Percentiles rank a stretch among this genome's conserved stretches.
Conservation (phyloP, 352 stramenopile genomes). For the Discostella stelligera region DNA sequence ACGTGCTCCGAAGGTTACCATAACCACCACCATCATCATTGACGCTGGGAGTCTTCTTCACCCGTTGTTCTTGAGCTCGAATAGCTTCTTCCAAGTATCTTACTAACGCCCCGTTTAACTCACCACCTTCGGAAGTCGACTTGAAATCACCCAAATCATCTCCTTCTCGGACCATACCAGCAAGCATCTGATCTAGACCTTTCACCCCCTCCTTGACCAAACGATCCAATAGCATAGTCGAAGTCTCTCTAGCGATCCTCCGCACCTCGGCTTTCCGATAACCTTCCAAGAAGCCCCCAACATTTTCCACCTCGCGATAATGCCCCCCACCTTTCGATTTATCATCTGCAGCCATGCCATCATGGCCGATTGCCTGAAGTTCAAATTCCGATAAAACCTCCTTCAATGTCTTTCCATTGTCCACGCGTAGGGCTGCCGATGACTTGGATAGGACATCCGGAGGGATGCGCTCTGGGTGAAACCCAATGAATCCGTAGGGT, state of each 20-base stretch:
- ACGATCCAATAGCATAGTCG: conserved; percentile 73
- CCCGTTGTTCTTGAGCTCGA: conserved; percentile 71
- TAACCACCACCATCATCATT: neutral
- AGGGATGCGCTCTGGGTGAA: conserved; percentile 69
- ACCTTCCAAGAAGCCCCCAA: conserved; percentile 75
- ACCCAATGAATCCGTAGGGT: conserved; percentile 64
- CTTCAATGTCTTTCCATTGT: conserved; percentile 58
- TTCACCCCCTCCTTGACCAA: conserved; percentile 70
- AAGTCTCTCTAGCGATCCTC: conserved; percentile 68
- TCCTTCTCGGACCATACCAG: conserved; percentile 60
- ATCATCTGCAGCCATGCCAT: conserved; percentile 75
- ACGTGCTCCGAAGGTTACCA: neutral
- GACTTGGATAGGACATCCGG: conserved; percentile 52
- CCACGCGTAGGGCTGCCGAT: conserved; percentile 57
- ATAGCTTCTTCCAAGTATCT: conserved; percentile 79
- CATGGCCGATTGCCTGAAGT: conserved; percentile 72
- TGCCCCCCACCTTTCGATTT: conserved; percentile 69
- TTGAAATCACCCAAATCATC: conserved; percentile 40
- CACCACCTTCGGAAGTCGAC: conserved; percentile 39
- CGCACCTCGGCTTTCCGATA: conserved; percentile 73
- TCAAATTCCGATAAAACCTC: conserved; percentile 77
- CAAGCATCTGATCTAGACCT: conserved; percentile 68
- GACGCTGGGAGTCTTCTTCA: conserved; percentile 32
- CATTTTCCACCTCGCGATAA: conserved; percentile 74
- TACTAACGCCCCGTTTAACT: conserved; percentile 74